Base-by-base conservation (phyloP, 441 rosid species). In the Brassica hybrid region DNA sequence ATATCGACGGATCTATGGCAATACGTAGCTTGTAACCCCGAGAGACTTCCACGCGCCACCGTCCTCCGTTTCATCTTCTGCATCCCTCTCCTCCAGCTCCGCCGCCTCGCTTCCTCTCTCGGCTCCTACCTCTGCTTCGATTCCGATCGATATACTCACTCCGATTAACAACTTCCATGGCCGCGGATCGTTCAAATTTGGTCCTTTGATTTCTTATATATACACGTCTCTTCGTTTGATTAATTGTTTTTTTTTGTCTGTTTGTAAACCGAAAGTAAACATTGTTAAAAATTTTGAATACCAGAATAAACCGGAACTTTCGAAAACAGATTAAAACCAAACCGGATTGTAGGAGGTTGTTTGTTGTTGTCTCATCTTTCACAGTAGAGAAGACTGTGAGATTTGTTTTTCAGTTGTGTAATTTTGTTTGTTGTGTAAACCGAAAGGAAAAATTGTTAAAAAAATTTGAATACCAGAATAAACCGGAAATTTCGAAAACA, bases 11-110 rank as follows among this genome's bases (percentile, higher is more conserved):
- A 85, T 76, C 65, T 86, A 0, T 94, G 96, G 84, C 97, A 94
- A 77, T 91, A 89, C 80, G 69, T 94, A 70, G 93, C 97, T 7
- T 91, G 97, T 83, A 94, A 94, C 34, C 98, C 97, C 0, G 93
- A 94, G 83, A 78, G 89, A 17, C 79, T 92, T 48, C 79, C 86
- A 43, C 83, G 88, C 77, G 94, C 85, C 73, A 88, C 87, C 81
- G 92, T 91, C 7, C 73, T 91, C 76, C 71, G 72, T 59, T 87
- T 90, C 69, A 78, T 91, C 82, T 89, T 84, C 85, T 83, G 89
- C 78, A 65, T 88, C 60, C 97, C 98, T 74, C 79, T 86, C 77
- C 88, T 67, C 19, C 88, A 85, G 23, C 72, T 91, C 41, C 86
- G 91, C 69, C 92, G 91, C 50, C 77, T 94, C 74, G 83, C 85